A percentile compares a stretch with the other conserved stretches of the same genome.
Evolutionary conservation across 306 rosid species (phyloP).

Genomic region (Alnus glutinosa): DNA sequence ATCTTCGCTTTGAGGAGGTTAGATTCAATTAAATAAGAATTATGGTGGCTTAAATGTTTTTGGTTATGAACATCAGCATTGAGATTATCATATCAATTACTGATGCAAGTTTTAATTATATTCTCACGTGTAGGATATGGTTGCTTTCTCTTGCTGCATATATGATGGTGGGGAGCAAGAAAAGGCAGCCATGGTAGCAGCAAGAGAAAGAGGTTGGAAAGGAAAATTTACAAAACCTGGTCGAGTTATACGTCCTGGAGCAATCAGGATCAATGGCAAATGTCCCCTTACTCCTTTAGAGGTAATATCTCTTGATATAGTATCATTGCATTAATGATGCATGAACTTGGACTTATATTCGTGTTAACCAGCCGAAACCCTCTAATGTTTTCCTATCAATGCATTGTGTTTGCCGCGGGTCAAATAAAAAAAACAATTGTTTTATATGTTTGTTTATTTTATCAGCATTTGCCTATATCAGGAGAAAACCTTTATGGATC

Average conservation of each 20-base stretch:
- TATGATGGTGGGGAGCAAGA: constrained; percentile 88
- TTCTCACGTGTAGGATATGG: constrained; percentile 80
- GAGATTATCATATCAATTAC: constrained; percentile 19
- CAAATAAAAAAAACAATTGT: background rate
- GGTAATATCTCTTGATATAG: constrained; percentile 40
- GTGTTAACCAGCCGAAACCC: too few species aligned
- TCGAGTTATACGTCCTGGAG: constrained; percentile 94
- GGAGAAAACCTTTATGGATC: background rate
- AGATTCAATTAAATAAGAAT: constrained; percentile 18
- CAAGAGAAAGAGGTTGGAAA: constrained; percentile 98
- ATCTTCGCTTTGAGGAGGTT: constrained; percentile 99
- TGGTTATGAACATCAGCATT: constrained; percentile 12
- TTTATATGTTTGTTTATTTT: background rate
- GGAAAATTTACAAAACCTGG: constrained; percentile 98
- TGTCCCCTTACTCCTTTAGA: constrained; percentile 98
- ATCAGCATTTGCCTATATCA: background rate
- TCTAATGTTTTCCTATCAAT: background rate
- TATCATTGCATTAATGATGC: background rate
- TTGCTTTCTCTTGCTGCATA: constrained; percentile 96
- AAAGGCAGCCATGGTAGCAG: constrained; percentile 78
- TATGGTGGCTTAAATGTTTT: constrained; percentile 18
- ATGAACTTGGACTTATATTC: background rate
- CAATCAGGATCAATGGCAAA: constrained; percentile 89
- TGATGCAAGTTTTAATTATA: constrained; percentile 28
- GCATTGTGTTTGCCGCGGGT: background rate